phyloP scores from a whole-genome alignment of 768 basidiomycete species.

The Chiua virens region DNA sequence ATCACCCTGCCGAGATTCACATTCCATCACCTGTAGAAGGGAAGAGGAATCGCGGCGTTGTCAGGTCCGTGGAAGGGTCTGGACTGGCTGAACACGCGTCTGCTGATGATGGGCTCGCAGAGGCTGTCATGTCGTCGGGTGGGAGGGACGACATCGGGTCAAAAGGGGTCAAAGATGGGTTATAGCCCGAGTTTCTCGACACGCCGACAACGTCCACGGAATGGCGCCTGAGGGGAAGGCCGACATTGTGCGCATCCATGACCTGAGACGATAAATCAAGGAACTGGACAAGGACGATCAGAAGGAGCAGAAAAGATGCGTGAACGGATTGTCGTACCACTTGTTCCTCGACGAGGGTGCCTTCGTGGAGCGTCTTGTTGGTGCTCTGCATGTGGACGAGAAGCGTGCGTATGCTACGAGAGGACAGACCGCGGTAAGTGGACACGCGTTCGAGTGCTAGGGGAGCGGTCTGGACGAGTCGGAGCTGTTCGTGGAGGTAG shows the following conservation, averaged over 20 bases:
- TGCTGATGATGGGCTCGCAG: constrained; percentile 24
- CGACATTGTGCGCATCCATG: constrained; percentile 22
- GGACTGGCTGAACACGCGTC: constrained; percentile 19
- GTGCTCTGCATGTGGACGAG: constrained; percentile 69
- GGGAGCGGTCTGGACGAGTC: constrained; percentile 48
- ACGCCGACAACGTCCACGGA: constrained; percentile 26
- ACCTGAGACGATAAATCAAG: constrained; percentile 31
- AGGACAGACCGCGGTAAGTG: constrained; percentile 54
- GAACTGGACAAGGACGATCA: constrained; percentile 19
- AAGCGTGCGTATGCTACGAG: constrained; percentile 66
- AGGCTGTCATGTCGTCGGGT: constrained; percentile 17
- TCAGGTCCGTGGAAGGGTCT: constrained; percentile 19
- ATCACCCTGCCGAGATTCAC: constrained; percentile 7
- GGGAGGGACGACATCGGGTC: constrained; percentile 14
- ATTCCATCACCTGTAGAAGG: constrained; percentile 12
- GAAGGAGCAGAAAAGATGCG: not conserved
- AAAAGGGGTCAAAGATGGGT: constrained; percentile 12
- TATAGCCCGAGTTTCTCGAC: constrained; percentile 11
- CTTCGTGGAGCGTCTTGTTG: constrained; percentile 48
- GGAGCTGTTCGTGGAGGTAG: constrained; percentile 63
- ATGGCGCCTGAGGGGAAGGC: constrained; percentile 31
- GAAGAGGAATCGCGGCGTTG: constrained; percentile 16
- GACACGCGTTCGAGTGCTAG: constrained; percentile 49
- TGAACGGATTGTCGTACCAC: constrained; percentile 37
- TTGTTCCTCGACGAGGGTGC: constrained; percentile 55